Evolutionary conservation across 805 yeast species (phyloP).

Genomic region (Candida qinlingensis): DNA sequence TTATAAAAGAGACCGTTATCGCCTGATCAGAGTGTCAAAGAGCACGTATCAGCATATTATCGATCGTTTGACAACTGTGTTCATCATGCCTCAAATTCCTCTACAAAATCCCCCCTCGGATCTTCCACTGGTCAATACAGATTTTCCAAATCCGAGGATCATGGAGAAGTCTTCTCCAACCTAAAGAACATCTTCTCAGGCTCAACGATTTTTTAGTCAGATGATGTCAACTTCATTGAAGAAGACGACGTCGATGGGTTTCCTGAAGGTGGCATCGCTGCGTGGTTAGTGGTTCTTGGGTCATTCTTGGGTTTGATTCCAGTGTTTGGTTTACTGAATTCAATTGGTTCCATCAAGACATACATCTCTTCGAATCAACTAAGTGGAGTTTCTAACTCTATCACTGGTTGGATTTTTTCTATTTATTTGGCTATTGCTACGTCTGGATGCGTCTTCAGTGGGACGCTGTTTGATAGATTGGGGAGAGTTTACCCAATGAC

Average conservation of each 20-base stretch:
- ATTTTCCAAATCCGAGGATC: neutral
- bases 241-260: slow-evolving; percentile 23
- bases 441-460: slow-evolving; percentile 48
- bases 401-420: slow-evolving; percentile 62
- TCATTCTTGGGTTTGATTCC: slow-evolving; percentile 55
- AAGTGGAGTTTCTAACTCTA: slow-evolving; percentile 40
- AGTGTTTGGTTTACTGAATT: slow-evolving; percentile 53
- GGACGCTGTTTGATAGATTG: slow-evolving; percentile 56
- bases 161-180: neutral
- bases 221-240: slow-evolving; percentile 8
- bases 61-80: too few relatives aligned
- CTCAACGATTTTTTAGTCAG: slow-evolving; percentile 1
- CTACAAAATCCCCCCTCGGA: neutral
- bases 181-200: slow-evolving; percentile 9
- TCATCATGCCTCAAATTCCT: neutral
- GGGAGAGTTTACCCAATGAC: slow-evolving; percentile 47
- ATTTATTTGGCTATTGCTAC: slow-evolving; percentile 48
- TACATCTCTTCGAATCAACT: slow-evolving; percentile 54
- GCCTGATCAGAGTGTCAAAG: too few relatives aligned
- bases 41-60: too few relatives aligned
- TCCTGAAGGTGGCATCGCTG: slow-evolving; percentile 54
- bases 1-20: too few relatives aligned
- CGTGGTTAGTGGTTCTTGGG: slow-evolving; percentile 56
- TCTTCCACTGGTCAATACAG: slow-evolving; percentile 9
- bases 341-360: slow-evolving; percentile 62